These are phyloP conservation scores for Leccinum sublutescens DNA, from an alignment of 768 basidiomycete species.

Conservation along the genomic window DNA sequence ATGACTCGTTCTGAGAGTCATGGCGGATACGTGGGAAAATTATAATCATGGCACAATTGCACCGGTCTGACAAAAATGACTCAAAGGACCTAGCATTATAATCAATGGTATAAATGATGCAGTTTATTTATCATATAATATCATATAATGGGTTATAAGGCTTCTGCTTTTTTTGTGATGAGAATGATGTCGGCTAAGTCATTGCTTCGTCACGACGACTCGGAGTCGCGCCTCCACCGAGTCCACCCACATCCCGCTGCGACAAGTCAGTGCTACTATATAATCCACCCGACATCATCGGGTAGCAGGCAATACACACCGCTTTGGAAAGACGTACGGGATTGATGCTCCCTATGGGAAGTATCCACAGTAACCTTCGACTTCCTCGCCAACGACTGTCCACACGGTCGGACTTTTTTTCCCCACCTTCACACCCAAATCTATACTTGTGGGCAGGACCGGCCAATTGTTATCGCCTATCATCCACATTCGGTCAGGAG, in stretches of 20 bases:
- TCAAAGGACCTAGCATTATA: too few species aligned
- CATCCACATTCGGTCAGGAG: slow-evolving; percentile 13
- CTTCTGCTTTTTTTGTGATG: too few species aligned
- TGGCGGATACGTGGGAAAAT: too few species aligned
- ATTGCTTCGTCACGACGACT: not conserved
- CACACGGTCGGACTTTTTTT: slow-evolving; percentile 7
- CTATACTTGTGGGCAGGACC: not conserved
- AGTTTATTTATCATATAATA: too few species aligned
- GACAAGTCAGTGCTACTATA: too few species aligned
- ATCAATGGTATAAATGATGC: too few species aligned
- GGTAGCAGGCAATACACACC: not conserved
- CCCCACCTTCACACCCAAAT: slow-evolving; percentile 3
- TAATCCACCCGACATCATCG: too few species aligned
- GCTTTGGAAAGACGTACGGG: not conserved
- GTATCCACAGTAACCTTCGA: not conserved
- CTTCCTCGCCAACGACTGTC: not conserved
- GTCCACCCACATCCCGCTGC: not conserved
- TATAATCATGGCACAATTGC: too few species aligned
- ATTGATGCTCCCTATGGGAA: not conserved
- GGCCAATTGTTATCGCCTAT: not conserved
- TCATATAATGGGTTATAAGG: too few species aligned
- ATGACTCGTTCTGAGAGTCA: too few species aligned
- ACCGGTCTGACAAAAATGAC: too few species aligned
- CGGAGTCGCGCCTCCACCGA: not conserved
- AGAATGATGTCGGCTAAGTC: not conserved